Percentiles rank a stretch among this genome's conserved stretches.
Conservation (phyloP, 2,329 filamentous ascomycete genomes). For the Ceratocystiopsis sp. region DNA sequence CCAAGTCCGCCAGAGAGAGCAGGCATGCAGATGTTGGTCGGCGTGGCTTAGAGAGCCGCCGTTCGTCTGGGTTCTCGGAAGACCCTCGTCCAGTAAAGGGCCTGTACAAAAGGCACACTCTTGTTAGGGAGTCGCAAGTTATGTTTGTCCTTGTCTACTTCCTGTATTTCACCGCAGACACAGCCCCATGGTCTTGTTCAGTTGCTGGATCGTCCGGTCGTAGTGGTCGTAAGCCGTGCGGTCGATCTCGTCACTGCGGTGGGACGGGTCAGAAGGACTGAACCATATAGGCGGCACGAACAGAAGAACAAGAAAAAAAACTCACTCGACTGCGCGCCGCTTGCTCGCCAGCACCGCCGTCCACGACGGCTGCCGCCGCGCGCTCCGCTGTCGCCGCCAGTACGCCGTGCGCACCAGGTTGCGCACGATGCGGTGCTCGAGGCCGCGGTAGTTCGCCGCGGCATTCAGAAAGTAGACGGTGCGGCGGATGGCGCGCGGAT, state of each 20-base stretch:
- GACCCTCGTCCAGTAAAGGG: no score
- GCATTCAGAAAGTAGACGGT: slow-evolving; percentile 55
- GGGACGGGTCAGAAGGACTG: neutral
- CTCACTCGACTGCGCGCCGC: neutral
- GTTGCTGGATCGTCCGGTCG: slow-evolving; percentile 51
- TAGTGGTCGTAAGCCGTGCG: slow-evolving; percentile 38
- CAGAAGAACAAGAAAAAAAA: neutral
- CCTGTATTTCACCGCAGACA: slow-evolving; percentile 32
- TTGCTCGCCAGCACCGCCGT: slow-evolving; percentile 3
- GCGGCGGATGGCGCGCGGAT: slow-evolving; percentile 36
- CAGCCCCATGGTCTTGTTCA: slow-evolving; percentile 56
- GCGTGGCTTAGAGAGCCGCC: no score
- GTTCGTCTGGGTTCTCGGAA: no score
- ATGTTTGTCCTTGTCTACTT: no score
- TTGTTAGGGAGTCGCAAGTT: no score
- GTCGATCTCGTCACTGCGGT: slow-evolving; percentile 6
- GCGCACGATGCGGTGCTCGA: slow-evolving; percentile 58
- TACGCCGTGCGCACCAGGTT: slow-evolving; percentile 41
- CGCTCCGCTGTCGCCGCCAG: slow-evolving; percentile 17
- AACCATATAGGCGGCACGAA: neutral
- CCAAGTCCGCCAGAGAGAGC: no score
- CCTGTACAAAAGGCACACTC: no score
- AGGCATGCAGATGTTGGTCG: no score
- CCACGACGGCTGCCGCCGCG: slow-evolving; percentile 13
- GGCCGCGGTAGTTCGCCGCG: slow-evolving; percentile 42